phyloP scores from a whole-genome alignment of 1,284 basidiomycete genomes.

The Rhodotorula sp. region DNA sequence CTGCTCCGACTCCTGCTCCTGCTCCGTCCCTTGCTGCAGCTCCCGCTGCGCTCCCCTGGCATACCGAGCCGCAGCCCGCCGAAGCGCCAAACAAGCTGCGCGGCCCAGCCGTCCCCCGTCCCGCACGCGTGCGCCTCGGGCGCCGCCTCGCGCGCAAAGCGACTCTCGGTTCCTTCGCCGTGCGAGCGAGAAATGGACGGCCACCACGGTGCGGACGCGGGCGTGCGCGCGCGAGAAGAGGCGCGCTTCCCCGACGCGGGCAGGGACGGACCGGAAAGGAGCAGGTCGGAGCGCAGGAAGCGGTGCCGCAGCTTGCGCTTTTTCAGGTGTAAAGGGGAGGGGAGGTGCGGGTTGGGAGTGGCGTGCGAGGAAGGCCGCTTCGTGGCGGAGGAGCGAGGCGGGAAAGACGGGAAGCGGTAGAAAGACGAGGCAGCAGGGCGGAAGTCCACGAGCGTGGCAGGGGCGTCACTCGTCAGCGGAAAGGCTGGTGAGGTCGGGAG shows the following conservation, averaged over 20 bases:
- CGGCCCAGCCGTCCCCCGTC: slow-evolving; percentile 1
- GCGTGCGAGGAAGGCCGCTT: background rate
- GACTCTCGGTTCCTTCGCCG: slow-evolving; percentile 9
- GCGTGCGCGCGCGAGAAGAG: background rate
- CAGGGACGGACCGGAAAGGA: slow-evolving; percentile 6
- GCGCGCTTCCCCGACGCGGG: background rate
- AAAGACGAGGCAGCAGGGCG: background rate
- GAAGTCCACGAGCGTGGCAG: background rate
- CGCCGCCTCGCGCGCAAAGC: slow-evolving; percentile 1
- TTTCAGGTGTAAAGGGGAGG: slow-evolving; percentile 8
- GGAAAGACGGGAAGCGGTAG: background rate
- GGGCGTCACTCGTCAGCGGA: background rate
- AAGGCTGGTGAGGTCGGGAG: background rate
- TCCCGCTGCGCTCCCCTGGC: background rate
- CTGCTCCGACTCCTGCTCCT: background rate
- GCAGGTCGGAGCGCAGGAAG: slow-evolving; percentile 19
- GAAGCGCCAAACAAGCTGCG: background rate
- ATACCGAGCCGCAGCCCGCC: background rate
- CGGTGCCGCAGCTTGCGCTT: slow-evolving; percentile 30
- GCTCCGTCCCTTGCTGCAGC: background rate
- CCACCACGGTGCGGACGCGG: slow-evolving; percentile 14
- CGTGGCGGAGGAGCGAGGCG: background rate
- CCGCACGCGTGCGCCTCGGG: slow-evolving; percentile 16
- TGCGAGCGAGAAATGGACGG: slow-evolving; percentile 4
- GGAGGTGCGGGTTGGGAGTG: background rate